Base-by-base conservation (phyloP, 345 rosid species). In the Eucalyptus marginata region DNA sequence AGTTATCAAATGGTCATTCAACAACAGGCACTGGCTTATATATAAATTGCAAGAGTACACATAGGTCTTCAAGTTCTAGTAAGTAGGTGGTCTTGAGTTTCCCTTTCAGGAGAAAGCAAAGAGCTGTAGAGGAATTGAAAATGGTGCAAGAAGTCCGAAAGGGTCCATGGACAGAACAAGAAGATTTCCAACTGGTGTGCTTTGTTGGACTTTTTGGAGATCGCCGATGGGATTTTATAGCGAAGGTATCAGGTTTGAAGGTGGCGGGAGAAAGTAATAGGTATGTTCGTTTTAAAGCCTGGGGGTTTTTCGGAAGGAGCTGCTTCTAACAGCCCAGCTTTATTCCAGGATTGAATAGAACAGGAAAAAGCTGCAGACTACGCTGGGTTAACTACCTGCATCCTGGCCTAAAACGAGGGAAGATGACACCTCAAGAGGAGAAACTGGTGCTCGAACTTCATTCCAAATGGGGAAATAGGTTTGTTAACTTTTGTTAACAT, bases 201-300 rank as follows among this genome's bases (percentile, higher is more conserved):
- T 97, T 94, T 92, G 98, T 98, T 90, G 96, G 95, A 93, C 90
- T 95, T 83, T 96, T 98, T 88, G 99, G 99, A 68, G 99, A 98
- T 92, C 98, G 99, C 85, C 94, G 99, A 91, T 98, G 99, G 99
- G 99, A 98, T 91, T 98, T 95, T 95, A 94, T 98, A 88, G 99
- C 99, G 3, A 95, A 98, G 93, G 97, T 98, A 92, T 98, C 99
- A 98, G 99, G 99, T 98, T 98, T 98, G 99, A 97, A 96, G 99
- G 99, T 96, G 99, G 99, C 92, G 99, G 99, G 99, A 95, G 99
- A 95, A 93, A 93, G 87, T 93, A 91, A 86, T 96, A 96, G 98
- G 99, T 96, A 95, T 90, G 97, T 49, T 92, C 36, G 46, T 92
- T 88, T 92, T 93, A 92, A 86, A 94, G 92, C 93, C 86, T 3